phyloP scores from a whole-genome alignment of 805 yeast genomes.

The Ogataea nakhonphanomensis region DNA sequence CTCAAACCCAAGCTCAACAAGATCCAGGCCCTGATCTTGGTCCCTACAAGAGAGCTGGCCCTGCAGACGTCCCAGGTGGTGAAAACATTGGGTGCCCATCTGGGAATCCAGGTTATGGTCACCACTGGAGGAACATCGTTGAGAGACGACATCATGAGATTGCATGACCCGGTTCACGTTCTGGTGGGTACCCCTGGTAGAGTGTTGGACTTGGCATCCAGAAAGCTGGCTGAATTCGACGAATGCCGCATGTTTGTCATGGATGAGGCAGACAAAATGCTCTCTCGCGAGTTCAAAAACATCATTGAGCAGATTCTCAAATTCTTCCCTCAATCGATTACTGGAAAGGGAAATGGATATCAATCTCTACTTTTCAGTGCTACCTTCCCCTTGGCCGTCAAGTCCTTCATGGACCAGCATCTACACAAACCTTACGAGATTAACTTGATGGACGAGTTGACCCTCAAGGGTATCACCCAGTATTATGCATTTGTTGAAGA shows the following conservation, averaged over 20 bases:
- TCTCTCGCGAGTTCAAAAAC: conserved; percentile 82
- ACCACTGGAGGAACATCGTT: conserved; percentile 97
- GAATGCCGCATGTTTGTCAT: conserved; percentile 85
- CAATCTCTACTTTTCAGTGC: conserved; percentile 92
- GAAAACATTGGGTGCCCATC: conserved; percentile 89
- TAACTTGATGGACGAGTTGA: conserved; percentile 95
- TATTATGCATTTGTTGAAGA: conserved; percentile 98
- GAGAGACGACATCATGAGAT: conserved; percentile 90
- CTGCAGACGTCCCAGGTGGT: conserved; percentile 97
- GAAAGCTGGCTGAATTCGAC: conserved; percentile 81
- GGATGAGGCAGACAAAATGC: conserved; percentile 99
- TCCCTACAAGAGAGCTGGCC: conserved; percentile 97
- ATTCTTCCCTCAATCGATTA: conserved; percentile 60
- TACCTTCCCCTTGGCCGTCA: conserved; percentile 93
- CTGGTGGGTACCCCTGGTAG: conserved; percentile 98
- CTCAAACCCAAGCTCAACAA: conserved; percentile 78
- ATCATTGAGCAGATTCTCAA: conserved; percentile 82
- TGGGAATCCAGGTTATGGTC: conserved; percentile 92
- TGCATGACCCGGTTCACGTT: conserved; percentile 89
- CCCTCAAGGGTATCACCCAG: conserved; percentile 94
- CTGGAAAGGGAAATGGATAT: conserved; percentile 41
- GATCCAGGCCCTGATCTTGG: conserved; percentile 88
- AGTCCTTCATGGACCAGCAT: conserved; percentile 87
- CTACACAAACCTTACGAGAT: conserved; percentile 91
- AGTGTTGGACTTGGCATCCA: conserved; percentile 87